Evolutionary conservation across 441 rosid genomes (phyloP).

Genomic region (Euphorbia celastroides): DNA sequence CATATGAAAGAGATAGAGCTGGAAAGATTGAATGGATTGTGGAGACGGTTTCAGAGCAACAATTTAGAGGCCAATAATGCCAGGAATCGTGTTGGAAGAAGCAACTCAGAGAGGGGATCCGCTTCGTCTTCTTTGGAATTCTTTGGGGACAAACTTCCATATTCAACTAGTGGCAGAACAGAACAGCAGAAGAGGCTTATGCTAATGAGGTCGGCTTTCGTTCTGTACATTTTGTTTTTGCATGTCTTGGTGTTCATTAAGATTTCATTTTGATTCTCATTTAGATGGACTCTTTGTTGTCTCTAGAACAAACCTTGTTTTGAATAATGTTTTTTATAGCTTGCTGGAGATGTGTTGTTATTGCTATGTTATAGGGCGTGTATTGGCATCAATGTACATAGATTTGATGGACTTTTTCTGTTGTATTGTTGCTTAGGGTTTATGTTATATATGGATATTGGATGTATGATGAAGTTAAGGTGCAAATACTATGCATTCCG

Average conservation of each 20-base stretch:
- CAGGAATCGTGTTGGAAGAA: slow-evolving; percentile 70
- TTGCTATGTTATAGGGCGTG: too few species aligned
- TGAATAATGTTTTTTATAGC: too few species aligned
- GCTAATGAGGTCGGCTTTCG: slow-evolving; percentile 80
- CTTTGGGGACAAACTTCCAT: slow-evolving; percentile 52
- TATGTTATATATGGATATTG: background rate
- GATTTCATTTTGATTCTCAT: too few species aligned
- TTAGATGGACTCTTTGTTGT: too few species aligned
- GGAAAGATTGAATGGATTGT: slow-evolving; percentile 61
- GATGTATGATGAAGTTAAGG: background rate
- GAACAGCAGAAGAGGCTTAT: slow-evolving; percentile 61
- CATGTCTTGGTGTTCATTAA: slow-evolving; percentile 41
- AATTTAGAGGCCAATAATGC: slow-evolving; percentile 47
- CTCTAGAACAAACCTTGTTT: too few species aligned
- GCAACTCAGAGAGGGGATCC: slow-evolving; percentile 46
- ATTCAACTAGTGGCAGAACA: slow-evolving; percentile 39
- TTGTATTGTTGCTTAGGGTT: background rate
- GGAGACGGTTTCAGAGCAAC: slow-evolving; percentile 52
- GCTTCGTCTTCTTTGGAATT: slow-evolving; percentile 42
- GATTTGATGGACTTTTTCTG: too few species aligned
- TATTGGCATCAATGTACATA: too few species aligned
- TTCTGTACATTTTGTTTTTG: slow-evolving; percentile 68
- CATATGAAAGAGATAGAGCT: slow-evolving; percentile 68
- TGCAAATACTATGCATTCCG: background rate
- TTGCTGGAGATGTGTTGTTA: too few species aligned